A percentile compares a stretch with the other conserved stretches of the same genome.
These are phyloP conservation scores for Theileria luwenshuni DNA, from an alignment of 169 alveolate genomes.

Conservation along the genomic window DNA sequence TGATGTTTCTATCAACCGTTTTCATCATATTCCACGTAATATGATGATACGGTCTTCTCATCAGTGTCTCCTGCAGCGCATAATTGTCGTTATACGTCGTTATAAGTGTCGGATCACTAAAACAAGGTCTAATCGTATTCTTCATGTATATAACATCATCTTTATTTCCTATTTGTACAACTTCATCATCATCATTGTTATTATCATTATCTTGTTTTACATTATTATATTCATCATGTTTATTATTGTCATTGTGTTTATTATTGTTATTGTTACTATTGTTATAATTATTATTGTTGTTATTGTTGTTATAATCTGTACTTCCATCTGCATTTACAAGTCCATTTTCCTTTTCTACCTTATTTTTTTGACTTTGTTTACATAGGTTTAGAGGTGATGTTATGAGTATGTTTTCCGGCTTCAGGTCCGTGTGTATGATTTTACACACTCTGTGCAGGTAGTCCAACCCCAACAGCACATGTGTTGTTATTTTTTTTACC, in stretches of 20 bases:
- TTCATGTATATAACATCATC: slow-evolving; percentile 65
- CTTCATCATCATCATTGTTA: not conserved
- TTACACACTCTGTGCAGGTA: slow-evolving; percentile 94
- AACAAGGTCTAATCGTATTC: slow-evolving; percentile 63
- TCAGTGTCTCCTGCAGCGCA: slow-evolving; percentile 74
- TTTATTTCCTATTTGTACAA: slow-evolving; percentile 1
- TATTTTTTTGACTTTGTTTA: not conserved
- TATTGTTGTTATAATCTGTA: slow-evolving; percentile 23
- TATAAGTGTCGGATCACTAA: slow-evolving; percentile 73
- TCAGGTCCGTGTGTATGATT: slow-evolving; percentile 98
- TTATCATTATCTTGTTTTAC: not conserved
- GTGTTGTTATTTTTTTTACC: slow-evolving; percentile 93
- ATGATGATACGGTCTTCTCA: slow-evolving; percentile 70
- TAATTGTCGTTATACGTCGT: slow-evolving; percentile 70
- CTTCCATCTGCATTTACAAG: slow-evolving; percentile 2
- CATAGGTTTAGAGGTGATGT: slow-evolving; percentile 55
- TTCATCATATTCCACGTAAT: slow-evolving; percentile 38
- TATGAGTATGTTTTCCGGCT: slow-evolving; percentile 97
- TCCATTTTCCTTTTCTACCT: not conserved
- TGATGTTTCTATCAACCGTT: slow-evolving; percentile 12
- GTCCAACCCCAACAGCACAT: slow-evolving; percentile 96
- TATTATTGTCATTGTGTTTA: not conserved
- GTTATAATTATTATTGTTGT: slow-evolving; percentile 8
- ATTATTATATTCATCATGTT: not conserved
- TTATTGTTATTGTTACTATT: not conserved